Percentiles rank a stretch among this genome's conserved stretches.
phyloP scores from a whole-genome alignment of 495 filamentous ascomycete genomes.

The Bacidia gigantensis region DNA sequence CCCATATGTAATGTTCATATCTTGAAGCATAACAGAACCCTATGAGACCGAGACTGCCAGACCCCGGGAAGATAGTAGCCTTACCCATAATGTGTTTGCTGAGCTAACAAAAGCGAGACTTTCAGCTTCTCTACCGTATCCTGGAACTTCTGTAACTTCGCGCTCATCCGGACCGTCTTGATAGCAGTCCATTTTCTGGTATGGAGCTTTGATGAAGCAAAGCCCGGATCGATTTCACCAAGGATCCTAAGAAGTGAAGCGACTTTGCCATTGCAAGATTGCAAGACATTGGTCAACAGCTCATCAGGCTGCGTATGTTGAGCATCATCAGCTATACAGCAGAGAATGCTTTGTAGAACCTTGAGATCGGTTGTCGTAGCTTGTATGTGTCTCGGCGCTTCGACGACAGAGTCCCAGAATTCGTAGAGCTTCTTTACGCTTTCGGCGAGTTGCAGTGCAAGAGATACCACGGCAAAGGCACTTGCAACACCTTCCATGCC shows the following conservation, averaged over 20 bases:
- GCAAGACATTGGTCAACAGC: conserved; percentile 6
- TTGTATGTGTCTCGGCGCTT: conserved; percentile 22
- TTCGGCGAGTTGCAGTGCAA: conserved; percentile 19
- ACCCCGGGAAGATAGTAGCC: background rate
- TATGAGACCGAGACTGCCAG: too few relatives aligned
- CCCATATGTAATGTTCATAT: too few relatives aligned
- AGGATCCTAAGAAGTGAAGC: conserved; percentile 15
- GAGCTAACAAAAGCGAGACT: conserved; percentile 3
- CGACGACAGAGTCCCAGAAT: conserved; percentile 24
- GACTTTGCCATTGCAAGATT: conserved; percentile 6
- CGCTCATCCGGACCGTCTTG: conserved; percentile 21
- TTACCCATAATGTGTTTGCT: conserved; percentile 1
- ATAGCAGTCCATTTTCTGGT: conserved; percentile 15
- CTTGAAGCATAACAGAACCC: too few relatives aligned
- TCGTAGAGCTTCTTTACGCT: conserved; percentile 21
- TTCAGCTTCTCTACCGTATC: conserved; percentile 9
- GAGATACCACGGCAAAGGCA: conserved; percentile 23
- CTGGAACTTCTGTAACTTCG: conserved; percentile 14
- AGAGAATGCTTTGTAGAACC: conserved; percentile 18
- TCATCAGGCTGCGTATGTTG: conserved; percentile 11
- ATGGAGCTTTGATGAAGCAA: conserved; percentile 9
- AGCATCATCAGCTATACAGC: conserved; percentile 13
- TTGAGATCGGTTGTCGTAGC: conserved; percentile 22
- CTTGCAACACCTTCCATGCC: conserved; percentile 25
- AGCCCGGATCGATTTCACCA: conserved; percentile 15